Conservation (phyloP, 2,329 filamentous ascomycete species). For the Fusarium sp. region DNA sequence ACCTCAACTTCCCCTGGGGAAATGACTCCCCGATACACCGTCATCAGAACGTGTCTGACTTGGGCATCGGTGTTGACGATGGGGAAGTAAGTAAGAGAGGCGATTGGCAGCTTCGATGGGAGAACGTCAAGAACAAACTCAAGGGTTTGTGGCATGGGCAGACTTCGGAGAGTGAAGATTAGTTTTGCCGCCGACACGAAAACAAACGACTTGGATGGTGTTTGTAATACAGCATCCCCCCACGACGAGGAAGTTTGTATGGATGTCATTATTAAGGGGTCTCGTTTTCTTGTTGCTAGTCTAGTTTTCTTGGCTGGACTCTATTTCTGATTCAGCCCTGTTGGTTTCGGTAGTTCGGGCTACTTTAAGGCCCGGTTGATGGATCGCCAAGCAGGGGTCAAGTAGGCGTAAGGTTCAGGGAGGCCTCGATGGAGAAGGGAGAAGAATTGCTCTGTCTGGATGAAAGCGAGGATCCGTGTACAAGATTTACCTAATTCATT, state of each 20-base stretch:
- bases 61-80: conserved; percentile 37
- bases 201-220: conserved; percentile 6
- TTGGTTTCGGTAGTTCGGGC: conserved; percentile 37
- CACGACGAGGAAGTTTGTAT: not conserved
- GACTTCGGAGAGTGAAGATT: conserved; percentile 9
- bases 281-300: conserved; percentile 16
- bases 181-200: not conserved
- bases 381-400: conserved; percentile 14
- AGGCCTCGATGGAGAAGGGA: not conserved
- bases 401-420: not conserved
- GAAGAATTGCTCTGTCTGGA: conserved; percentile 1
- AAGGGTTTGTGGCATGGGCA: conserved; percentile 28
- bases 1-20: conserved; percentile 54
- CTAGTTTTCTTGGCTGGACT: conserved; percentile 22
- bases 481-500: conserved; percentile 25
- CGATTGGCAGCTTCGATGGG: conserved; percentile 30
- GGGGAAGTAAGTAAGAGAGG: conserved; percentile 15
- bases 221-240: conserved; percentile 1
- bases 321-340: conserved; percentile 36
- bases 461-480: conserved; percentile 17
- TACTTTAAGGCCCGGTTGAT: conserved; percentile 14
- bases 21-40: conserved; percentile 52
- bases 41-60: conserved; percentile 48
- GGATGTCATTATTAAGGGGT: not conserved
- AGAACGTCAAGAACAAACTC: conserved; percentile 26